Evolutionary conservation across 1,139 yeast species (phyloP), one percentile per base, ranked within the genome.

Genomic region (Petasospora fabianii): DNA sequence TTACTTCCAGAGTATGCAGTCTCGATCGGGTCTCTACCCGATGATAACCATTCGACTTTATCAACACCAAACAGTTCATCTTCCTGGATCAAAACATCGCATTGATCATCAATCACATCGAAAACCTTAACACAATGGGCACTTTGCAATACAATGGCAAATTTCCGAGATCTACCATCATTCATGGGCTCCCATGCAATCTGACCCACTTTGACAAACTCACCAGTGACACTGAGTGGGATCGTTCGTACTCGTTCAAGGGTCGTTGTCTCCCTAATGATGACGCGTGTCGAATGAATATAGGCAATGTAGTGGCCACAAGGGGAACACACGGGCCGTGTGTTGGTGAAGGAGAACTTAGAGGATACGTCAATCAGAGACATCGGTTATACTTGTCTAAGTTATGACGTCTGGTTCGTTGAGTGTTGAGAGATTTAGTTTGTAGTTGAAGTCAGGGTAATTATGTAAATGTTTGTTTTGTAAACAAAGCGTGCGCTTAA

Each of bases 1-100:
- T 49, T 51, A 4, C 43, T 38, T 2, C 48, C 46, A 4, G 22
- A 28, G 26, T 50, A 50, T 2, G 49, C 52, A 4, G 52, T 47
- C 13, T 50, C 46, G 10, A 8, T 16, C 1, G 35, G 37, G 5
- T 22, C 31, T 2, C 7, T 14, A 1, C 44, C 43, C 0, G 32
- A 21, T 5, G 24, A 27, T 6, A 51, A 34, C 55, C 55, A 51
- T 14, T 45, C 36, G 9, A 51, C 44, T 5, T 24, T 38, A n/a
- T 43, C 46, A 7, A 51, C 41, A 0, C 51, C 53, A 34, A 48
- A 47, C 6, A 44, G 18, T 6, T 42, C 47, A 28, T 44, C 50
- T 19, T 47, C 54, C 13, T n/a, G 16, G 10, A 51, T 46, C 10
- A 24, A 26, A 9, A 48, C 43, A 24, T 43, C 40, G 14, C 48